phyloP scores from a whole-genome alignment of 495 filamentous ascomycete species.

The Aspergillus cavernicola region DNA sequence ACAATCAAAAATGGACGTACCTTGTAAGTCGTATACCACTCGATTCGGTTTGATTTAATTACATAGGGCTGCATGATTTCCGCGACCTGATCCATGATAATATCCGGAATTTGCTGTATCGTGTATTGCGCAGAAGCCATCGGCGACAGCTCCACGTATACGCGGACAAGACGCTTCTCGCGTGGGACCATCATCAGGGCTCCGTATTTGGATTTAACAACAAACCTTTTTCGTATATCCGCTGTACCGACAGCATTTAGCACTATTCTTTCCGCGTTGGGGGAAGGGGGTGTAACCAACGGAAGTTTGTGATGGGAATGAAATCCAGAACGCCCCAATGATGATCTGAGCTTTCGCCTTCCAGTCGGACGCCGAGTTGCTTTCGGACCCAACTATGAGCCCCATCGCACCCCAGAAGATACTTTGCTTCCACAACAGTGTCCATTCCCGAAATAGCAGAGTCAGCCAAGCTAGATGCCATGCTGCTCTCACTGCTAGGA shows the following conservation, averaged over 20 bases:
- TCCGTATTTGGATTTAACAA: conserved; percentile 14
- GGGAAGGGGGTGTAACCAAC: neutral
- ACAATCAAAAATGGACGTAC: neutral
- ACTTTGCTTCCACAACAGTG: neutral
- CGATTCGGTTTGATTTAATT: neutral
- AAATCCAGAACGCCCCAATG: conserved; percentile 65
- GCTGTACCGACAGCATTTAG: neutral
- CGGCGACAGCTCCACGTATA: conserved; percentile 8
- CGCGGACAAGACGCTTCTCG: conserved; percentile 8
- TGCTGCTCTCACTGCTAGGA: neutral
- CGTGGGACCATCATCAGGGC: conserved; percentile 13
- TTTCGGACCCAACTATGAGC: conserved; percentile 61
- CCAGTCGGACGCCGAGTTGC: conserved; percentile 50
- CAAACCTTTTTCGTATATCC: conserved; percentile 6
- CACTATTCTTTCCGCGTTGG: no score
- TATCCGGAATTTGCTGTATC: neutral
- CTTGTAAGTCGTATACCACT: conserved; percentile 4
- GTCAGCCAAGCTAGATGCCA: neutral
- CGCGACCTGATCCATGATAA: neutral
- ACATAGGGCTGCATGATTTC: conserved; percentile 8
- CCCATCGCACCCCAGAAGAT: conserved; percentile 62
- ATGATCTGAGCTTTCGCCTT: conserved; percentile 58
- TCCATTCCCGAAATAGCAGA: neutral
- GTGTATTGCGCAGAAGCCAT: neutral
- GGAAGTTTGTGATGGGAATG: conserved; percentile 63